A percentile compares a stretch with the other conserved stretches of the same genome.
Conservation (phyloP, 1,284 basidiomycete species). For the Apiotrichum sp. region DNA sequence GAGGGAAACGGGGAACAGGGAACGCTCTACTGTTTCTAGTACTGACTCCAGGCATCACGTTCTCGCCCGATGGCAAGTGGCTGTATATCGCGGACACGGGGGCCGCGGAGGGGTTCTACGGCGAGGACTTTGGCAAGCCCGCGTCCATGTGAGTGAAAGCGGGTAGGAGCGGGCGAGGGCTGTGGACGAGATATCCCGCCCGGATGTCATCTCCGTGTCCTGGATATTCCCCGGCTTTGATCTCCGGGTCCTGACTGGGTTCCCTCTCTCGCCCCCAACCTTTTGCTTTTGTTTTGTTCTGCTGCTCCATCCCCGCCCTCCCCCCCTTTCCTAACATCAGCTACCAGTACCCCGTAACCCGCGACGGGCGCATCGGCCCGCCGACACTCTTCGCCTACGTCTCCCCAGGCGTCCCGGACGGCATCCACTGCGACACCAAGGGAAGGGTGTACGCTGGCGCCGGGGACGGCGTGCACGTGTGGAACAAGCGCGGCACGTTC, state of each 20-base stretch:
- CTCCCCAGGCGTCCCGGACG: slow-evolving; percentile 61
- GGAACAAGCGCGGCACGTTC: slow-evolving; percentile 57
- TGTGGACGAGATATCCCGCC: no score
- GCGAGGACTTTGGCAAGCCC: slow-evolving; percentile 58
- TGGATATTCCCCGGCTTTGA: no score
- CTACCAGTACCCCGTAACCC: slow-evolving; percentile 48
- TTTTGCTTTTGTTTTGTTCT: no score
- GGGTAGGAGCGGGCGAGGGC: no score
- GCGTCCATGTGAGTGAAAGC: slow-evolving; percentile 63
- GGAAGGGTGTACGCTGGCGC: slow-evolving; percentile 66
- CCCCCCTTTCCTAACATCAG: slow-evolving; percentile 43
- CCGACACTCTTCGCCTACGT: slow-evolving; percentile 65
- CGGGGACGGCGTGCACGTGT: slow-evolving; percentile 69
- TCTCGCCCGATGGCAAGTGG: slow-evolving; percentile 59
- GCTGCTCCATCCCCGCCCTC: background rate
- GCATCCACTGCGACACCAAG: slow-evolving; percentile 54
- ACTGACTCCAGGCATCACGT: slow-evolving; percentile 58
- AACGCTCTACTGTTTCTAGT: no score
- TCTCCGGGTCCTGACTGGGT: no score
- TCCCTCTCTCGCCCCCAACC: no score
- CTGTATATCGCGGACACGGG: slow-evolving; percentile 53
- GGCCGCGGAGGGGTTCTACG: slow-evolving; percentile 49
- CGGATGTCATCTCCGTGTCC: no score
- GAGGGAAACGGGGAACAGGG: no score
- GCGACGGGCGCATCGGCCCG: slow-evolving; percentile 57